Conservation (phyloP, 106 monocot genomes). For the Dendrobium nobile region DNA sequence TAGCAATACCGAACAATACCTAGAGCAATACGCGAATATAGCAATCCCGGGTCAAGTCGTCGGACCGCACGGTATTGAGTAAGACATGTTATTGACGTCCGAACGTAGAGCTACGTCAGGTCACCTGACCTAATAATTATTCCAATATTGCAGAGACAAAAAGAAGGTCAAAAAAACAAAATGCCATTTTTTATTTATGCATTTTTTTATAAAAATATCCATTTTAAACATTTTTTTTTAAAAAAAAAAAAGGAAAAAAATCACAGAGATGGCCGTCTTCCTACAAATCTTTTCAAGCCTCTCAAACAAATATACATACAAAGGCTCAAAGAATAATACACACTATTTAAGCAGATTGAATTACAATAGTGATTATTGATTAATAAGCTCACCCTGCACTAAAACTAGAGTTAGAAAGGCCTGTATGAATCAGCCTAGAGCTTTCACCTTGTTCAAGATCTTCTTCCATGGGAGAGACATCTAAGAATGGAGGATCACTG, state of each 20-base stretch:
- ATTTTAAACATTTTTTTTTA: background rate
- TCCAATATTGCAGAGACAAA: too few species aligned
- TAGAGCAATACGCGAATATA: too few species aligned
- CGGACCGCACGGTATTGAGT: too few species aligned
- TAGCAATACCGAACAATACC: too few species aligned
- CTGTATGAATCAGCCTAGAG: background rate
- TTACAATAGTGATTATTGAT: too few species aligned
- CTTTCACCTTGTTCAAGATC: constrained; percentile 5
- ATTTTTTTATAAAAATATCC: background rate
- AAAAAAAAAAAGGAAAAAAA: background rate
- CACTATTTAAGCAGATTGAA: background rate
- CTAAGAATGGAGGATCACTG: constrained; percentile 44
- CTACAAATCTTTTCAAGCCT: background rate
- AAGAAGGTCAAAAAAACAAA: too few species aligned
- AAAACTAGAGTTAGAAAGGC: background rate
- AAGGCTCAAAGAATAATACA: background rate
- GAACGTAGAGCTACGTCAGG: too few species aligned
- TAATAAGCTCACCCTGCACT: background rate
- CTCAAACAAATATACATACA: background rate
- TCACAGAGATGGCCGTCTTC: too few species aligned
- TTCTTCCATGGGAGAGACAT: constrained; percentile 9
- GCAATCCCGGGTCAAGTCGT: too few species aligned
- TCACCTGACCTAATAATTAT: too few species aligned
- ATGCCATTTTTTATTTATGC: too few species aligned
- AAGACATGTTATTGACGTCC: too few species aligned